A percentile compares a stretch with the other conserved stretches of the same genome.
These are phyloP conservation scores for Arthroderma sp. DNA, from an alignment of 2,329 filamentous ascomycete species.

Conservation along the genomic window DNA sequence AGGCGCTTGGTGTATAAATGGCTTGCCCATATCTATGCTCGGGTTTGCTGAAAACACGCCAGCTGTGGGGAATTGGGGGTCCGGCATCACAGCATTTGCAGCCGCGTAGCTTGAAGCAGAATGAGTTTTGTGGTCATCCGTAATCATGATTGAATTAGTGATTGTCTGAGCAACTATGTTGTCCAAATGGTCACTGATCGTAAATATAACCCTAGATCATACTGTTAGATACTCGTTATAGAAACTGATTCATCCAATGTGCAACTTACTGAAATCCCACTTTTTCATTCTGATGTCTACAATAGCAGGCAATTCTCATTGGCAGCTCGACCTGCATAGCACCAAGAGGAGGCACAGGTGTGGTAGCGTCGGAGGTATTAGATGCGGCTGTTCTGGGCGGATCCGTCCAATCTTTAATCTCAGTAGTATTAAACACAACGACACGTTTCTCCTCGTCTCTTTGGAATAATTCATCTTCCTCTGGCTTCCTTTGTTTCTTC, in stretches of 20 bases:
- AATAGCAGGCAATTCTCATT: slow-evolving; percentile 96
- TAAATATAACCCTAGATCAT: slow-evolving; percentile 63
- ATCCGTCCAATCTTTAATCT: slow-evolving; percentile 71
- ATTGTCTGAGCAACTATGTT: slow-evolving; percentile 72
- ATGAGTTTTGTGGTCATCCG: slow-evolving; percentile 92
- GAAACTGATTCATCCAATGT: no score
- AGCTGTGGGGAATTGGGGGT: slow-evolving; percentile 30
- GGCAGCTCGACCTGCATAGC: slow-evolving; percentile 70
- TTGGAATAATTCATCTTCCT: slow-evolving; percentile 81
- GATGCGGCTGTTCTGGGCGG: slow-evolving; percentile 43
- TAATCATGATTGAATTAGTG: slow-evolving; percentile 86
- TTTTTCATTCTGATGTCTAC: slow-evolving; percentile 88
- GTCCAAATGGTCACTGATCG: slow-evolving; percentile 68
- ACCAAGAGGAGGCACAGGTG: slow-evolving; percentile 33
- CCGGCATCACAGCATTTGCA: slow-evolving; percentile 23
- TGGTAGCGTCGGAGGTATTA: slow-evolving; percentile 23
- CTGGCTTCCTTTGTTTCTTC: slow-evolving; percentile 85
- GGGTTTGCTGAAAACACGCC: slow-evolving; percentile 30
- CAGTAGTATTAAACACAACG: slow-evolving; percentile 81
- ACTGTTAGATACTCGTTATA: background rate
- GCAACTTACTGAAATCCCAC: slow-evolving; percentile 55
- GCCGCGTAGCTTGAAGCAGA: slow-evolving; percentile 27
- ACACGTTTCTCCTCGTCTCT: slow-evolving; percentile 67
- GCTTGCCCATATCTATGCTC: slow-evolving; percentile 19
- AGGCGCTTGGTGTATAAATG: slow-evolving; percentile 24